These are phyloP conservation scores for Mortierella sp. DNA, from an alignment of 371 early-diverging fungal species.

Conservation along the genomic window DNA sequence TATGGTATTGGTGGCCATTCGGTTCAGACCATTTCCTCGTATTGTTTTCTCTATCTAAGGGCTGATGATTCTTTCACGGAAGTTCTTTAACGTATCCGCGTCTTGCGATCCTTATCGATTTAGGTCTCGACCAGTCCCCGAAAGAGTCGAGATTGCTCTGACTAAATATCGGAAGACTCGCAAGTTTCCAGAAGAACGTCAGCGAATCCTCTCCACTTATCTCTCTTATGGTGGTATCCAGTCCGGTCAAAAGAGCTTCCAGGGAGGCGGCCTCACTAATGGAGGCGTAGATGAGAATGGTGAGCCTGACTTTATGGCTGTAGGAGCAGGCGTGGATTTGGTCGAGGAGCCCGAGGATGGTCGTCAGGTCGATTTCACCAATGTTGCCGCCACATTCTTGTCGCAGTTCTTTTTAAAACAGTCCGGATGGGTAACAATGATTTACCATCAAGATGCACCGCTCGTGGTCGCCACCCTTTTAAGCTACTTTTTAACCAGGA, in stretches of 20 bases:
- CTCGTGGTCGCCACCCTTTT: constrained; percentile 60
- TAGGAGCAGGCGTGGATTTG: constrained; percentile 56
- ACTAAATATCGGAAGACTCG: constrained; percentile 68
- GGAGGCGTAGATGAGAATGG: constrained; percentile 57
- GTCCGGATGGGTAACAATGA: constrained; percentile 56
- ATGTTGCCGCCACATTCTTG: constrained; percentile 67
- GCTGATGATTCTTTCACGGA: no score
- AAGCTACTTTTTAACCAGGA: constrained; percentile 64
- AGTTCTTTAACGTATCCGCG: constrained; percentile 51
- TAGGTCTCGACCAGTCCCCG: constrained; percentile 57
- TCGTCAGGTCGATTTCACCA: constrained; percentile 61
- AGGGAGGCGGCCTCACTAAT: constrained; percentile 55
- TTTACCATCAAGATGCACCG: constrained; percentile 60
- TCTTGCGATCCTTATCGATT: not conserved
- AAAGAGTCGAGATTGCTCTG: constrained; percentile 67
- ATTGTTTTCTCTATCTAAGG: not conserved
- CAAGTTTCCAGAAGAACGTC: constrained; percentile 55
- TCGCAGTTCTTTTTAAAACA: constrained; percentile 60
- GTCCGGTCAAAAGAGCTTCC: constrained; percentile 64
- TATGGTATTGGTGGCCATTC: no score
- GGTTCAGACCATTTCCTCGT: not conserved
- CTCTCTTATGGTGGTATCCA: constrained; percentile 67
- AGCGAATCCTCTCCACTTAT: constrained; percentile 60
- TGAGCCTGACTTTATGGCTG: constrained; percentile 60
- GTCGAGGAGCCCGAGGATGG: constrained; percentile 63